Conservation (phyloP, 805 yeast species). For the Lipomyces sp. region DNA sequence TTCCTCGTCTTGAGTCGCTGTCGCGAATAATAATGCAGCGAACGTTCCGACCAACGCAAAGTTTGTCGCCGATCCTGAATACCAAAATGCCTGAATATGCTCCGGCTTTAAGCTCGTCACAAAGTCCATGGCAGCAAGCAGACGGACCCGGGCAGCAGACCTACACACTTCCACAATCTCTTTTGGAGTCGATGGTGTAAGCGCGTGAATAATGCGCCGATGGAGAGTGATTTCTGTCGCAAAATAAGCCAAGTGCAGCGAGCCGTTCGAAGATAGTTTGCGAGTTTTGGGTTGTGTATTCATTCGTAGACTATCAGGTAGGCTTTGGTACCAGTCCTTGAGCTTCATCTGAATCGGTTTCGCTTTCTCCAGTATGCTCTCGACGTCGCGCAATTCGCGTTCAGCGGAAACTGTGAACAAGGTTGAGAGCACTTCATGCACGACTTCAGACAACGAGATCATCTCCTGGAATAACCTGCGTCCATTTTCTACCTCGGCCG, state of each 20-base stretch:
- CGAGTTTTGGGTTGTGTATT: slow-evolving; percentile 65
- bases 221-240: slow-evolving; percentile 41
- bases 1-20: slow-evolving; percentile 67
- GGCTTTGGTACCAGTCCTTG: slow-evolving; percentile 45
- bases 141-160: slow-evolving; percentile 43
- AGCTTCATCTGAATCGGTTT: slow-evolving; percentile 47
- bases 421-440: slow-evolving; percentile 71
- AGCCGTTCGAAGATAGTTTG: slow-evolving; percentile 64
- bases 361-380: slow-evolving; percentile 71
- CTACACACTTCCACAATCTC: slow-evolving; percentile 36
- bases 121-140: slow-evolving; percentile 39
- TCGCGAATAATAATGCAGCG: slow-evolving; percentile 38
- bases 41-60: slow-evolving; percentile 44
- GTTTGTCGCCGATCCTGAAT: slow-evolving; percentile 32
- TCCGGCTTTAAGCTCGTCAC: slow-evolving; percentile 38
- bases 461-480: slow-evolving; percentile 68
- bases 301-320: slow-evolving; percentile 44
- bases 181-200: slow-evolving; percentile 51
- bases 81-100: slow-evolving; percentile 42
- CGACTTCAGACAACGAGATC: slow-evolving; percentile 67
- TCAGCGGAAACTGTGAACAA: slow-evolving; percentile 75
- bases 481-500: slow-evolving; percentile 73
- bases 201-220: slow-evolving; percentile 52
- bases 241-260: slow-evolving; percentile 46
- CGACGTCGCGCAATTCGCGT: slow-evolving; percentile 60